These are phyloP conservation scores for Tetrapisispora pingtungensis DNA, from an alignment of 805 yeast species.

Conservation along the genomic window DNA sequence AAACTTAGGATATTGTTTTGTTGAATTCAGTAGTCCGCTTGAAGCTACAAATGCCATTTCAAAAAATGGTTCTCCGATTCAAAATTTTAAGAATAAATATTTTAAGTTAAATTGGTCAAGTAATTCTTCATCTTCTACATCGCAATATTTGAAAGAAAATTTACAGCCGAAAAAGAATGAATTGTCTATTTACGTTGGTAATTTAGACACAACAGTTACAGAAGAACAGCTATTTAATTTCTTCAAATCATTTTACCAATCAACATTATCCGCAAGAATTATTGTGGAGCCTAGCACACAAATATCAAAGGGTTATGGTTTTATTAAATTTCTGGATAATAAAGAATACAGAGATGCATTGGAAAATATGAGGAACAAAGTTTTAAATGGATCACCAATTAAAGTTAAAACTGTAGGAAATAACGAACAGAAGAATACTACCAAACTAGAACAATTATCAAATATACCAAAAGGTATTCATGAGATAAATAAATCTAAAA, in stretches of 20 bases:
- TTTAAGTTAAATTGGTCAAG: constrained; percentile 80
- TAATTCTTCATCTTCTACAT: constrained; percentile 1
- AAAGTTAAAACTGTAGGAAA: constrained; percentile 54
- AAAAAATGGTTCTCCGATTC: constrained; percentile 60
- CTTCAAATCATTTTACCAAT: constrained; percentile 61
- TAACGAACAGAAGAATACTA: background rate
- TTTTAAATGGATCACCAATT: constrained; percentile 64
- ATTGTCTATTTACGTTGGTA: constrained; percentile 73
- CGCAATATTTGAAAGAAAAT: background rate
- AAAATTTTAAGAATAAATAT: constrained; percentile 41
- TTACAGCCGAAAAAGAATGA: background rate
- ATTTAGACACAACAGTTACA: constrained; percentile 60
- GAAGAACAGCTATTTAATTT: constrained; percentile 55
- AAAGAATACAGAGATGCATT: constrained; percentile 64
- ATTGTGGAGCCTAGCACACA: constrained; percentile 67
- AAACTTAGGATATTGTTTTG: constrained; percentile 70
- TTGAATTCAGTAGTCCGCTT: constrained; percentile 53
- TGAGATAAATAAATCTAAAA: too few relatives aligned
- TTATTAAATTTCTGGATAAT: constrained; percentile 62
- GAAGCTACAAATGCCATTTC: constrained; percentile 57
- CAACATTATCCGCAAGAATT: constrained; percentile 65
- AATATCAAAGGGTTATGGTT: constrained; percentile 77
- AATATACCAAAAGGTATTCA: too few relatives aligned
- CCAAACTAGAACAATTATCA: too few relatives aligned
- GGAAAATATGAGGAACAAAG: constrained; percentile 70